Percentiles rank a stretch among this genome's conserved stretches.
Evolutionary conservation across 805 yeast species (phyloP).

Genomic region (Hanseniaspora nectarophila): DNA sequence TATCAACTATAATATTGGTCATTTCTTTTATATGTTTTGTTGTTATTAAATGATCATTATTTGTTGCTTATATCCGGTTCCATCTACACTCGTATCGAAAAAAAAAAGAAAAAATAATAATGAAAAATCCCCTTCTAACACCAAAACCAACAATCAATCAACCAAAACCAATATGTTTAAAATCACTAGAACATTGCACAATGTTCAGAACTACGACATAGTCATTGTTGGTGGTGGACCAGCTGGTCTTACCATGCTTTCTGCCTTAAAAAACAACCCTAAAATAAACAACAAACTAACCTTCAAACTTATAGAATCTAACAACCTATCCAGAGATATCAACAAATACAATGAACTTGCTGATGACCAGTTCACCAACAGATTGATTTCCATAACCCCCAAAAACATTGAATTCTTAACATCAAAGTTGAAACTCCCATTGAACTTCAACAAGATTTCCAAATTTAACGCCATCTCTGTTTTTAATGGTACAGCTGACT

Average conservation of each 20-base stretch:
- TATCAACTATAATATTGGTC: too few relatives aligned
- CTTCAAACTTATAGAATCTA: conserved; percentile 65
- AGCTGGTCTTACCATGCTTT: conserved; percentile 78
- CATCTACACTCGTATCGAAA: too few relatives aligned
- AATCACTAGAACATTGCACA: conserved; percentile 29
- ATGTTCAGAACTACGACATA: conserved; percentile 32
- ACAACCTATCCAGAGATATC: conserved; percentile 31
- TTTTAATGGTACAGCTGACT: conserved; percentile 68
- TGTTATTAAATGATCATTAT: too few relatives aligned
- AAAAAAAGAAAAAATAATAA: not conserved
- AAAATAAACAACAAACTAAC: conserved; percentile 41
- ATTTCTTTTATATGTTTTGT: too few relatives aligned
- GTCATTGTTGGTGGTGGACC: conserved; percentile 95
- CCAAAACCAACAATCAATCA: too few relatives aligned
- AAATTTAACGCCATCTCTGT: conserved; percentile 73
- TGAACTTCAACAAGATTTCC: conserved; percentile 60
- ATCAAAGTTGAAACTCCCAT: conserved; percentile 65
- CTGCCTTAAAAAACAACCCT: conserved; percentile 35
- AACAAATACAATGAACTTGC: conserved; percentile 25
- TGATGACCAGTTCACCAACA: conserved; percentile 46
- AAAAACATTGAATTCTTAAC: conserved; percentile 54
- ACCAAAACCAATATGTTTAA: not conserved
- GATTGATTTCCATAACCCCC: conserved; percentile 81
- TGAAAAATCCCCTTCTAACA: not conserved
- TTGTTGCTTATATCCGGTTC: too few relatives aligned